Evolutionary conservation across 331 rosid genomes (phyloP), one percentile per base, ranked within the genome.

Genomic region (Malus hybrid): DNA sequence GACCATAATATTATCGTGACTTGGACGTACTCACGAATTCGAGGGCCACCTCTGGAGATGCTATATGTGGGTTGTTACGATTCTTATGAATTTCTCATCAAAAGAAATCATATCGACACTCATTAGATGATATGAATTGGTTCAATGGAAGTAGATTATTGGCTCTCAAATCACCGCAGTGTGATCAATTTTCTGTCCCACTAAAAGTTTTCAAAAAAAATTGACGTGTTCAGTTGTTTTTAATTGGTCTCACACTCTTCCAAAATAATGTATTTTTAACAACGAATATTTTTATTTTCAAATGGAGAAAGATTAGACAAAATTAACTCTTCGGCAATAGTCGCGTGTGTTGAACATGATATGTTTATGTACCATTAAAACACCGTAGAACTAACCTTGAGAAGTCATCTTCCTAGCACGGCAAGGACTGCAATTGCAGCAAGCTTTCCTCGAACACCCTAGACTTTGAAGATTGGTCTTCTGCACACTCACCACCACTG

Each of bases 11-110:
- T 67, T 69, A 44, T 72, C 12, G 62, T 71, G 79, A 67, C 71
- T 57, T 31, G 59, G 78, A 55, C 27, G 48, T 70, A 50, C 60
- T 31, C 1, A n/a, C 31, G n/a, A 42, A 62, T 46, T 29, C 67
- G 71, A 61, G 80, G 82, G 70, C 82, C 84, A 80, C 69, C 76
- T 42, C 54, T 31, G 55, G 32, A 46, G 79, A 73, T 77, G 56
- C 8, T 69, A 28, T n/a, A 59, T 69, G 44, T n/a, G 42, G 65
- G 56, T 70, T 56, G 52, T 73, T 67, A 70, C 46, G 31, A 67
- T 19, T 22, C 24, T 57, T 18, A 22, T 20, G 29, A 57, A 13
- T 11, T 42, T 68, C 61, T 16, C 39, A 27, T 65, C 27, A 32
- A 50, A 5, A 52, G 33, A 73, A 73, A 55, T 57, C 61, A 65